These are phyloP conservation scores for Hypoxylon trugodes DNA, from an alignment of 495 filamentous ascomycete genomes.

Conservation along the genomic window DNA sequence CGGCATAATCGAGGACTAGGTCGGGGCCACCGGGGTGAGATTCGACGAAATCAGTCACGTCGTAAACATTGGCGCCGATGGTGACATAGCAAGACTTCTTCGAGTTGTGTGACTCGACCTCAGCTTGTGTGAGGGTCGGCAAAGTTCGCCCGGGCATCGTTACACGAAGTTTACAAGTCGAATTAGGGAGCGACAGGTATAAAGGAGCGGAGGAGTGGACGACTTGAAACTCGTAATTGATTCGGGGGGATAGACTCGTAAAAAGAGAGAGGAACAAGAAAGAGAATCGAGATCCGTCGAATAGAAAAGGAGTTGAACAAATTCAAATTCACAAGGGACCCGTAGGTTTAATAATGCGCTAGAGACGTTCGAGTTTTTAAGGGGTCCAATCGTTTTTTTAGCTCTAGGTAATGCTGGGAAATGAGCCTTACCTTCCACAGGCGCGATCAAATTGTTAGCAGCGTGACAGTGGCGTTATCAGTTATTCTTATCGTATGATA, in stretches of 20 bases:
- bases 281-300: conserved; percentile 15
- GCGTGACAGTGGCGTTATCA: conserved; percentile 46
- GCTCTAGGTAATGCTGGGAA: conserved; percentile 30
- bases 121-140: conserved; percentile 78
- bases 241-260: conserved; percentile 6
- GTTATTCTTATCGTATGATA: conserved; percentile 45
- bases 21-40: conserved; percentile 92
- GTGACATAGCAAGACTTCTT: conserved; percentile 92
- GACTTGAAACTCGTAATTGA: conserved; percentile 3
- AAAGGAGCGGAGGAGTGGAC: conserved; percentile 2
- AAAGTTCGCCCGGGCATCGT: conserved; percentile 66
- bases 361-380: conserved; percentile 22
- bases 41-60: conserved; percentile 88
- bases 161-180: conserved; percentile 9
- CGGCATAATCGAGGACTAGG: conserved; percentile 86
- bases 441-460: conserved; percentile 13
- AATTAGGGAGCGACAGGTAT: conserved; percentile 10
- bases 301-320: conserved; percentile 19
- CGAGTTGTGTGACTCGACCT: conserved; percentile 83
- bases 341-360: conserved; percentile 34
- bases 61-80: conserved; percentile 88
- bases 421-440: conserved; percentile 20
- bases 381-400: conserved; percentile 30
- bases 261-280: background rate
- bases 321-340: too few species aligned